Evolutionary conservation across 148 eudicot genomes (phyloP), one percentile per base, ranked within the genome.

Genomic region (Selenicereus undatus): DNA sequence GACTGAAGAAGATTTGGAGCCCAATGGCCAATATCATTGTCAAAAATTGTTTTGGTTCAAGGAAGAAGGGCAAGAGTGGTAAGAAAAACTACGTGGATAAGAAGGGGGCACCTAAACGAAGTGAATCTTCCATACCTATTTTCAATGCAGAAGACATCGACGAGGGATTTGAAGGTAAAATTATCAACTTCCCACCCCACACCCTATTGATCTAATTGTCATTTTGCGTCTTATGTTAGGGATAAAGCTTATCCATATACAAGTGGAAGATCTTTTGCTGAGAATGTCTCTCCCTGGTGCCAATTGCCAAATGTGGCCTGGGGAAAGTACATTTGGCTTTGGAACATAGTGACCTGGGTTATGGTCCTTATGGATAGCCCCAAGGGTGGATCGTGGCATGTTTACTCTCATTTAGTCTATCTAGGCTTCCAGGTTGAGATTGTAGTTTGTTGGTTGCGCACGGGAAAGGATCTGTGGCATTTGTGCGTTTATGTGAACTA

Each of bases 81-180:
- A 83, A 88, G 86, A 91, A 91, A 86, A 95, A 91, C 74, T 91
- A 92, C 64, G 78, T 85, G 79, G 97, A 95, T 80, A 93, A 95
- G 82, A 95, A 93, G 83, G 89, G 90, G 81, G 92, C 86, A 35
- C 84, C 76, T 11, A 93, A 90, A 80, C 91, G 97, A 79, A 93
- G 93, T 32, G 98, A 95, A 85, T 95, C 98, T 68, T 90, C 92
- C 50, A 86, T 95, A 83, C 98, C 98, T 18, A 95, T 95, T 81
- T 95, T 95, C 87, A 95, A 90, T 79, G 86, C 89, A 87, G 98
- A 93, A 83, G 98, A 95, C 81, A 90, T 93, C 6, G 97, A 95
- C 30, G 98, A 95, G 81, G 97, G 97, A 75, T 91, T 89, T 78
- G 97, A 95, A 90, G 98, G 98, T 93, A 72, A 39, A 81, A 42